A percentile compares a stretch with the other conserved stretches of the same genome.
Conservation (phyloP, 192 early-diverging fungal genomes). For the Backusella circina region DNA sequence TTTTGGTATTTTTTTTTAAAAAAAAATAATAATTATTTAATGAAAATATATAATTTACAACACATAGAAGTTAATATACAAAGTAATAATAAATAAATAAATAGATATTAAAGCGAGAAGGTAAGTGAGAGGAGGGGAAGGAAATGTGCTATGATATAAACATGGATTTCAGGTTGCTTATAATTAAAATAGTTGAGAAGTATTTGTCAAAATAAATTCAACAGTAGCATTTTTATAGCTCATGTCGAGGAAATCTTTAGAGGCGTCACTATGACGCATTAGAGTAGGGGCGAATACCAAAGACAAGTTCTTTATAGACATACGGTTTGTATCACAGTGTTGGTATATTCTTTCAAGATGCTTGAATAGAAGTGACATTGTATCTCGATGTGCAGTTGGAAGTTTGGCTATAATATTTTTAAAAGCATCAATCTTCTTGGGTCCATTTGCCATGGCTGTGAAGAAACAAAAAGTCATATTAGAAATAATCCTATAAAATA, state of each 20-base stretch:
- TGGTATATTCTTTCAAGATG: slow-evolving; percentile 66
- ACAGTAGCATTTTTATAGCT: slow-evolving; percentile 65
- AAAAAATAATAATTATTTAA: not conserved
- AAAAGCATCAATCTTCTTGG: slow-evolving; percentile 45
- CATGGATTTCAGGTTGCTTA: not conserved
- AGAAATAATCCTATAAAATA: not conserved
- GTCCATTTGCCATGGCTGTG: slow-evolving; percentile 24
- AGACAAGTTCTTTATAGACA: slow-evolving; percentile 88
- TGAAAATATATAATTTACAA: not conserved
- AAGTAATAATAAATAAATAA: not conserved
- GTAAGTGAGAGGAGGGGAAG: not conserved
- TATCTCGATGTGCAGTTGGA: slow-evolving; percentile 58
- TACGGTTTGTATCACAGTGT: slow-evolving; percentile 68
- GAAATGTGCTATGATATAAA: not conserved
- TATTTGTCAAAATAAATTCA: slow-evolving; percentile 64
- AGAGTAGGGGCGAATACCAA: slow-evolving; percentile 94
- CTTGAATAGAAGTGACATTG: slow-evolving; percentile 55
- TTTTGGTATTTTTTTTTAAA: not conserved
- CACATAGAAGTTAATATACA: not conserved
- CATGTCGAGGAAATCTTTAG: slow-evolving; percentile 70
- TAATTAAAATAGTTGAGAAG: slow-evolving; percentile 23
- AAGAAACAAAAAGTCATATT: not conserved
- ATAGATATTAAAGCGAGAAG: not conserved
- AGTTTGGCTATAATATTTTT: slow-evolving; percentile 44
- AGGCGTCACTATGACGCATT: slow-evolving; percentile 57